A percentile compares a stretch with the other conserved stretches of the same genome.
Conservation (phyloP, 805 yeast species). For the Cyberlindnera sargentensis region DNA sequence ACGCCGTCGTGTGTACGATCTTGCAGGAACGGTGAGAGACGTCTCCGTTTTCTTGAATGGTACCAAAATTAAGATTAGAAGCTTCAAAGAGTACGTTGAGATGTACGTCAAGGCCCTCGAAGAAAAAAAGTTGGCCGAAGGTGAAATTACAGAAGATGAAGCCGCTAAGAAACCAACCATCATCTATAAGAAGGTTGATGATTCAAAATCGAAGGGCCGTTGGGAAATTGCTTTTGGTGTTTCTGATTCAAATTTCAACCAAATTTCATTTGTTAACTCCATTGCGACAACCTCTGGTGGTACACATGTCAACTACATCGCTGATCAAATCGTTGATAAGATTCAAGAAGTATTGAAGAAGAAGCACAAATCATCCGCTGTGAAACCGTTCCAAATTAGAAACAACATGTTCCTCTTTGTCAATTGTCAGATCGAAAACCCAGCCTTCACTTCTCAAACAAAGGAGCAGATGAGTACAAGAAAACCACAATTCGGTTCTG, state of each 20-base stretch:
- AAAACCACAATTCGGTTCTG: conserved; percentile 83
- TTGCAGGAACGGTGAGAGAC: conserved; percentile 89
- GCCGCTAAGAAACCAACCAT: conserved; percentile 47
- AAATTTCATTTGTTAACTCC: conserved; percentile 94
- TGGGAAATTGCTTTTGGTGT: conserved; percentile 97
- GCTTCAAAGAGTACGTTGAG: conserved; percentile 83
- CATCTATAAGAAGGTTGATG: conserved; percentile 74
- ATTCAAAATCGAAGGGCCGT: conserved; percentile 36
- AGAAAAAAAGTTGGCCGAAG: conserved; percentile 28
- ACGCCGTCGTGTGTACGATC: conserved; percentile 89
- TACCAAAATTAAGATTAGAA: conserved; percentile 55
- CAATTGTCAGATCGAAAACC: conserved; percentile 90
- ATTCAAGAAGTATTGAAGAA: conserved; percentile 68
- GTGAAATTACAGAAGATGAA: conserved; percentile 26
- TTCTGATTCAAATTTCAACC: conserved; percentile 84
- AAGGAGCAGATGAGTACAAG: conserved; percentile 93
- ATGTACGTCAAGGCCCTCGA: conserved; percentile 76
- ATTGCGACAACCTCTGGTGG: conserved; percentile 98
- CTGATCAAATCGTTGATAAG: conserved; percentile 79
- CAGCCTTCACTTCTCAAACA: conserved; percentile 96
- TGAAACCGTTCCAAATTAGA: conserved; percentile 83
- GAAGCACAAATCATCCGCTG: conserved; percentile 55
- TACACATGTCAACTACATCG: conserved; percentile 80
- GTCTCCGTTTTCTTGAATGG: conserved; percentile 75
- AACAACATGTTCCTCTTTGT: conserved; percentile 86